phyloP scores from a whole-genome alignment of 768 basidiomycete species.

The Tylopilus rubrobrunneus region DNA sequence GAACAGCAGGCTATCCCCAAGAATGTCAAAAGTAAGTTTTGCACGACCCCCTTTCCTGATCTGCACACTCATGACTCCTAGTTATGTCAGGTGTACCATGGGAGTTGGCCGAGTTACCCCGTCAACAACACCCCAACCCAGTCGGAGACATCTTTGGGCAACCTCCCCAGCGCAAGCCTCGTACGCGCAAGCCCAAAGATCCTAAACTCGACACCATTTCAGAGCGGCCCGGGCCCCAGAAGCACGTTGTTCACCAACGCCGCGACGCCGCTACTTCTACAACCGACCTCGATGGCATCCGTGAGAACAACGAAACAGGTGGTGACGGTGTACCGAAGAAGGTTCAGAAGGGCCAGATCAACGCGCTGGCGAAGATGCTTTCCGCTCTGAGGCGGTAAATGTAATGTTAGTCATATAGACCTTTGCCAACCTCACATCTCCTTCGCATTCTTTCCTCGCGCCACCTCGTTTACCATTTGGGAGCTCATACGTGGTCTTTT shows the following conservation, averaged over 20 bases:
- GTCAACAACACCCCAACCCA: slow-evolving; percentile 58
- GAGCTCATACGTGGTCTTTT: slow-evolving; percentile 19
- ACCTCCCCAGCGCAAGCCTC: slow-evolving; percentile 57
- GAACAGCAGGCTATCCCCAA: slow-evolving; percentile 41
- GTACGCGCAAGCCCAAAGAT: slow-evolving; percentile 66
- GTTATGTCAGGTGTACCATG: slow-evolving; percentile 78
- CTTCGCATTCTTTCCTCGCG: neutral
- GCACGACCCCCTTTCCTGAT: neutral
- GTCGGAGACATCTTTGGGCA: slow-evolving; percentile 58
- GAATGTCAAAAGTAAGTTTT: slow-evolving; percentile 78
- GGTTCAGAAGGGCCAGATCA: slow-evolving; percentile 88
- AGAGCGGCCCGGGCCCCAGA: slow-evolving; percentile 54
- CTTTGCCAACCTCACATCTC: slow-evolving; percentile 5
- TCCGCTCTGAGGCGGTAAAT: slow-evolving; percentile 67
- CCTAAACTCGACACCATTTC: slow-evolving; percentile 68
- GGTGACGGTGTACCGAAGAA: slow-evolving; percentile 57
- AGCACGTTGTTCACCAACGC: slow-evolving; percentile 46
- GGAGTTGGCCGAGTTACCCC: slow-evolving; percentile 67
- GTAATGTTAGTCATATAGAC: slow-evolving; percentile 27
- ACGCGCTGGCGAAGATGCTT: slow-evolving; percentile 88
- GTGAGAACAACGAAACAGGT: slow-evolving; percentile 19
- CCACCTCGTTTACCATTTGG: slow-evolving; percentile 3
- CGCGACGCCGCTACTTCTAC: slow-evolving; percentile 71
- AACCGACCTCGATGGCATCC: slow-evolving; percentile 53
- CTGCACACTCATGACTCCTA: slow-evolving; percentile 26